phyloP scores from a whole-genome alignment of 208 protist genomes.

The Spongospora subterranea region DNA sequence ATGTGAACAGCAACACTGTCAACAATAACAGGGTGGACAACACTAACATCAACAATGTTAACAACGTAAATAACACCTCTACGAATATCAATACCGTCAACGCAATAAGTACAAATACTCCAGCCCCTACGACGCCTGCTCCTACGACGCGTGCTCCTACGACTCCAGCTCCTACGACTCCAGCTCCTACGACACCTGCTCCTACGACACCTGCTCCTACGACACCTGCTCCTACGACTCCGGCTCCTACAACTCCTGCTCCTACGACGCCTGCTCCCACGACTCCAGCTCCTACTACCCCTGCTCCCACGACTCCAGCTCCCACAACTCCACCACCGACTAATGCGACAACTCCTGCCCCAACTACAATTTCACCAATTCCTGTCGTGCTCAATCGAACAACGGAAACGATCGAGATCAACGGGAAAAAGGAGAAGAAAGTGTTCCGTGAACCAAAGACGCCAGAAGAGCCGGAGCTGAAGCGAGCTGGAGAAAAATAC shows the following conservation, averaged over 20 bases:
- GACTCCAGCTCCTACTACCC: not conserved
- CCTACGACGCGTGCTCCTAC: no score
- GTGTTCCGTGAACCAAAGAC: not conserved
- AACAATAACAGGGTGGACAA: no score
- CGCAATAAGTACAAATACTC: no score
- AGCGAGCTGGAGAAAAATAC: not conserved
- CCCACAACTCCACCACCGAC: not conserved
- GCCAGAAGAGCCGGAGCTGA: not conserved
- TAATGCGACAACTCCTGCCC: not conserved
- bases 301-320: not conserved
- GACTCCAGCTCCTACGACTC: no score
- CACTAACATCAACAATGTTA: no score
- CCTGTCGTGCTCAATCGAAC: not conserved
- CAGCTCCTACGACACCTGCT: not conserved
- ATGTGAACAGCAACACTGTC: no score
- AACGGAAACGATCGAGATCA: slow-evolving; percentile 57
- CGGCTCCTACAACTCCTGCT: not conserved
- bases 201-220: not conserved
- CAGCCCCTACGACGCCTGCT: no score
- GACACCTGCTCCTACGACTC: not conserved
- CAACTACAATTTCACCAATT: not conserved
- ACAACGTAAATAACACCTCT: no score
- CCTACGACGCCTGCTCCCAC: not conserved
- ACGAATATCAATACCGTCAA: no score
- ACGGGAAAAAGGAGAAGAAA: slow-evolving; percentile 3